These are phyloP conservation scores for Spathaspora jeffriesii DNA, from an alignment of 1,139 yeast species.

Conservation along the genomic window DNA sequence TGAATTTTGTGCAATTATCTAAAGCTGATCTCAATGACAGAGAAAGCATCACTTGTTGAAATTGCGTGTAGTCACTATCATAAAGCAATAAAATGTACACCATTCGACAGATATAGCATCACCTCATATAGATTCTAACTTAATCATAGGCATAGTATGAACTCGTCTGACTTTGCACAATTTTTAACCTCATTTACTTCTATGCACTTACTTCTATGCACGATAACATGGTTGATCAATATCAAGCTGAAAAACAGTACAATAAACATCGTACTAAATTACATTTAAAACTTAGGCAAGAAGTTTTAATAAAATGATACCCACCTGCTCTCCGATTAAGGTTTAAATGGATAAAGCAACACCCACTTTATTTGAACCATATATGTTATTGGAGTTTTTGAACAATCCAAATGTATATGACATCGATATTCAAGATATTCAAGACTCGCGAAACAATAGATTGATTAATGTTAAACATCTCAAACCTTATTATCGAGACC, in stretches of 20 bases:
- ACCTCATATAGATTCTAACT: background rate
- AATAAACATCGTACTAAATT: background rate
- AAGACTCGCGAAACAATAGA: background rate
- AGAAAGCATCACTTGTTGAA: background rate
- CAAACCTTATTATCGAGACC: background rate
- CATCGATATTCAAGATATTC: too few relatives aligned
- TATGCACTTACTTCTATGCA: background rate
- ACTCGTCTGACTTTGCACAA: background rate
- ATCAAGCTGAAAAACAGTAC: background rate
- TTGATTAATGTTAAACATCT: background rate
- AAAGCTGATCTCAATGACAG: background rate
- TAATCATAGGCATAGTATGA: background rate
- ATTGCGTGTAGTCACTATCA: conserved; percentile 1
- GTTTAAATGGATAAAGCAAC: background rate
- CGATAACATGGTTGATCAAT: background rate
- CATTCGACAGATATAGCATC: background rate
- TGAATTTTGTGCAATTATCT: too few relatives aligned
- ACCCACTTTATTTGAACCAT: too few relatives aligned
- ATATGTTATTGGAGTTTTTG: too few relatives aligned
- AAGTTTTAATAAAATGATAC: background rate
- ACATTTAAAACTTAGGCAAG: background rate
- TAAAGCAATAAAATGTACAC: background rate
- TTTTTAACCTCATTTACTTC: background rate
- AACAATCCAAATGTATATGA: too few relatives aligned
- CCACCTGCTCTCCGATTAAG: background rate